These are phyloP conservation scores for Hanseniaspora uvarum DNA, from an alignment of 1,139 yeast species.

Conservation along the genomic window DNA sequence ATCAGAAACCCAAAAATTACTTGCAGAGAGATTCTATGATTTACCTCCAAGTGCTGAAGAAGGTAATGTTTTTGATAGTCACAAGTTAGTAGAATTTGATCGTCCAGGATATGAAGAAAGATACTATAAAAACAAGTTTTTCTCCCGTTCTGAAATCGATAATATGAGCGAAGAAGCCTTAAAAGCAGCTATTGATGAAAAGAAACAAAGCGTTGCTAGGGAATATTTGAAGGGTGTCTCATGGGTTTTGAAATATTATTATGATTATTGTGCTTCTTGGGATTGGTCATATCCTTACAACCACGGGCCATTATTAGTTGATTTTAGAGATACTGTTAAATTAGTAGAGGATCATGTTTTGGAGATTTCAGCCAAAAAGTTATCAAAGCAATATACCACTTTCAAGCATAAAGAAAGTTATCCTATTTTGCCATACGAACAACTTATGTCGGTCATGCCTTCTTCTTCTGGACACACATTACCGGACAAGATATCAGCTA, in stretches of 20 bases:
- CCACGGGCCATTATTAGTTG: constrained; percentile 95
- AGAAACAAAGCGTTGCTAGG: constrained; percentile 52
- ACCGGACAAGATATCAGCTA: constrained; percentile 70
- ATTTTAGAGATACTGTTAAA: constrained; percentile 54
- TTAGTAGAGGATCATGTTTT: constrained; percentile 25
- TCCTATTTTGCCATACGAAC: constrained; percentile 91
- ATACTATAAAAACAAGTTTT: constrained; percentile 68
- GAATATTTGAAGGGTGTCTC: constrained; percentile 88
- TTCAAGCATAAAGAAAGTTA: constrained; percentile 57
- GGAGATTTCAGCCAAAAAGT: background rate
- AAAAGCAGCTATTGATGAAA: constrained; percentile 46
- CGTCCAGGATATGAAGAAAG: constrained; percentile 81
- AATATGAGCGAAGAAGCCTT: constrained; percentile 23
- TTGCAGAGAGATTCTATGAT: constrained; percentile 20
- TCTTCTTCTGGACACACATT: constrained; percentile 91
- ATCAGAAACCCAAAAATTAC: constrained; percentile 22
- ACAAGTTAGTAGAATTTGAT: constrained; percentile 61
- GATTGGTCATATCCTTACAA: constrained; percentile 96
- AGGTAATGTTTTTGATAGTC: constrained; percentile 31
- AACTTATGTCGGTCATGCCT: constrained; percentile 92
- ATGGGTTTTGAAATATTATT: constrained; percentile 88
- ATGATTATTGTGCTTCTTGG: constrained; percentile 98
- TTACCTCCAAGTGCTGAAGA: constrained; percentile 8
- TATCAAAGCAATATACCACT: constrained; percentile 26
- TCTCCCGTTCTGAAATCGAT: constrained; percentile 33